phyloP scores from a whole-genome alignment of 495 filamentous ascomycete species.

The Pseudoneurospora amorphoporcata region DNA sequence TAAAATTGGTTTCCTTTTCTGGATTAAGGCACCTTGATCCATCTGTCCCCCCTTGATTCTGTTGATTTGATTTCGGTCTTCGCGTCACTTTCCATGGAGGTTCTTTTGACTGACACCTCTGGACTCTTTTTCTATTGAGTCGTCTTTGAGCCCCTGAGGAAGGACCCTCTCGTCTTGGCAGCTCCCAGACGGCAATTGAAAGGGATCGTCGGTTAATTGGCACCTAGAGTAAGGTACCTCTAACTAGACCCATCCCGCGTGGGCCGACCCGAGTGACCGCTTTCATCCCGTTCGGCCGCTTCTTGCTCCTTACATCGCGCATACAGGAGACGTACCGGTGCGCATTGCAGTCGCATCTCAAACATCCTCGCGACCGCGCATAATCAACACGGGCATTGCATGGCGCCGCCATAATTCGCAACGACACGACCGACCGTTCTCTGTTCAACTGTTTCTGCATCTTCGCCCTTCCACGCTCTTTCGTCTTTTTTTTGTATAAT shows the following conservation, averaged over 20 bases:
- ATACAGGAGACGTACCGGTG: not conserved
- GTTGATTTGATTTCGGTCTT: not conserved
- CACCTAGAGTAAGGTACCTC: not conserved
- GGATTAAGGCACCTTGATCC: not conserved
- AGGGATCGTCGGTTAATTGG: not conserved
- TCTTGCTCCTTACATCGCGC: not conserved
- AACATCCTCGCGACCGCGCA: not conserved
- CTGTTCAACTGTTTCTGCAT: not conserved
- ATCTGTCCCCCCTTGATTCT: not conserved
- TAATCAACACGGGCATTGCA: not conserved
- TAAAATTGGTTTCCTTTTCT: not conserved
- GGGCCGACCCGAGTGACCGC: not conserved
- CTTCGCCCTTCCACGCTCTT: not conserved
- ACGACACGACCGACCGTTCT: not conserved
- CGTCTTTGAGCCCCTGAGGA: not conserved
- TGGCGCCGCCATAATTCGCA: not conserved
- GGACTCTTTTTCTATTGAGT: not conserved
- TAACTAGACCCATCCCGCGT: not conserved
- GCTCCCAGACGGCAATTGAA: not conserved
- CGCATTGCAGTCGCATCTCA: not conserved
- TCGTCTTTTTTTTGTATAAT: constrained; percentile 12
- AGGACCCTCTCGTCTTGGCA: not conserved
- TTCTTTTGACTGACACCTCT: not conserved
- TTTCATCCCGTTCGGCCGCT: not conserved
- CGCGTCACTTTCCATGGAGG: not conserved